A percentile compares a stretch with the other conserved stretches of the same genome.
phyloP scores from a whole-genome alignment of 1,284 basidiomycete genomes.

The Inonotus hispidus region DNA sequence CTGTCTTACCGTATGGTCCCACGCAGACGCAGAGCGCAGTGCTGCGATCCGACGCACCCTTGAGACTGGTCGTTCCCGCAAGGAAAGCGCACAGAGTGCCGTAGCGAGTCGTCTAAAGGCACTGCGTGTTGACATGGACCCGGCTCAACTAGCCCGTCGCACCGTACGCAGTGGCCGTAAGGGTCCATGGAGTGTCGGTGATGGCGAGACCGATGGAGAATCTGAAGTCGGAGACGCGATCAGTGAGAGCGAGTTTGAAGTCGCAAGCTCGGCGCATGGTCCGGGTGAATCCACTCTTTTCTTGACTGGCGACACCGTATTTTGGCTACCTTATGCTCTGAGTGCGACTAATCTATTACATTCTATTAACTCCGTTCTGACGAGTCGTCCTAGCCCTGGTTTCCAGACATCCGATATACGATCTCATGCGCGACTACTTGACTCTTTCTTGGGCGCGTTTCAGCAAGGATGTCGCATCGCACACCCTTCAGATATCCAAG shows the following conservation, averaged over 20 bases:
- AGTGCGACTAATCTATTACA: slow-evolving; percentile 46
- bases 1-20: slow-evolving; percentile 89
- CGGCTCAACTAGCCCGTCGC: slow-evolving; percentile 49
- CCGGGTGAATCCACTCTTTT: slow-evolving; percentile 83
- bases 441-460: slow-evolving; percentile 91
- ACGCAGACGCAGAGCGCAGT: slow-evolving; percentile 83
- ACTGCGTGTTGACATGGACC: slow-evolving; percentile 50
- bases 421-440: slow-evolving; percentile 88
- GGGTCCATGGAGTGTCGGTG: slow-evolving; percentile 62
- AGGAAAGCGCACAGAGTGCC: slow-evolving; percentile 70
- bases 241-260: slow-evolving; percentile 79
- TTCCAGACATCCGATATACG: slow-evolving; percentile 88
- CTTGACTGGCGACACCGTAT: slow-evolving; percentile 81
- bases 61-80: slow-evolving; percentile 68
- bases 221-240: slow-evolving; percentile 66
- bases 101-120: slow-evolving; percentile 61
- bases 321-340: slow-evolving; percentile 89
- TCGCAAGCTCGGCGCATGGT: slow-evolving; percentile 68
- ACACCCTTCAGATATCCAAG: slow-evolving; percentile 80
- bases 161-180: slow-evolving; percentile 50
- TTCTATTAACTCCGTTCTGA: slow-evolving; percentile 22
- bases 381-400: slow-evolving; percentile 57
- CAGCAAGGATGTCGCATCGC: slow-evolving; percentile 86
- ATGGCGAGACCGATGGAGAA: slow-evolving; percentile 68
- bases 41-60: slow-evolving; percentile 76